Percentiles rank a stretch among this genome's conserved stretches.
Evolutionary conservation across 2,329 filamentous ascomycete genomes (phyloP).

Genomic region (Tolypocladium tropicale): DNA sequence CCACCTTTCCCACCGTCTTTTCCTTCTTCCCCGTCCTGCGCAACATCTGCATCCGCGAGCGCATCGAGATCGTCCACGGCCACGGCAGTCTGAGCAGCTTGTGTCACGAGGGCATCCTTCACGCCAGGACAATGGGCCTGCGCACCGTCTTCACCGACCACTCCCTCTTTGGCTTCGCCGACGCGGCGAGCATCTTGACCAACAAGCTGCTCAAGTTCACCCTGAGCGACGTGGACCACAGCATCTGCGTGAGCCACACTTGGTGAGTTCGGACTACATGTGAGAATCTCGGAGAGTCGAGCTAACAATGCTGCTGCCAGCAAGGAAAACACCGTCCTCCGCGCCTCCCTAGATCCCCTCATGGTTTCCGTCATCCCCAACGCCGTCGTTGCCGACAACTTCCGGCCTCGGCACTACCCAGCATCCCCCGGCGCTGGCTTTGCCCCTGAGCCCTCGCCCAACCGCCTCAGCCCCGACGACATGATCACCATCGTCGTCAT

Average conservation of each 20-base stretch:
- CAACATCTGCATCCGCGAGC: conserved; percentile 88
- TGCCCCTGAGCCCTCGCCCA: conserved; percentile 41
- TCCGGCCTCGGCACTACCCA: conserved; percentile 52
- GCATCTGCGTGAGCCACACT: conserved; percentile 96
- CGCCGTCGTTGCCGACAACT: conserved; percentile 93
- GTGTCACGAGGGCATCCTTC: conserved; percentile 88
- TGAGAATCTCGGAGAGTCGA: background rate
- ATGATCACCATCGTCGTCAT: conserved; percentile 95
- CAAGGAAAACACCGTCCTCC: conserved; percentile 94
- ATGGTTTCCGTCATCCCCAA: conserved; percentile 99
- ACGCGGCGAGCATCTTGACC: conserved; percentile 88
- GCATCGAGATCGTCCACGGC: conserved; percentile 96
- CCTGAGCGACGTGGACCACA: conserved; percentile 93
- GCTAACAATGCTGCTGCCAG: conserved; percentile 31
- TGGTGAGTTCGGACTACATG: conserved; percentile 48
- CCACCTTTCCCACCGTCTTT: conserved; percentile 93
- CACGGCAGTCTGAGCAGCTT: conserved; percentile 88
- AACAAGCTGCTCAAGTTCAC: conserved; percentile 97
- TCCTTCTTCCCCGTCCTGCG: conserved; percentile 97
- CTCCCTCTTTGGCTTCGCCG: conserved; percentile 93
- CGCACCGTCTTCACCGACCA: conserved; percentile 96
- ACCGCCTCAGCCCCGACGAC: conserved; percentile 69
- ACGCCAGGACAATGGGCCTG: conserved; percentile 91
- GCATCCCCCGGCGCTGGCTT: conserved; percentile 22
- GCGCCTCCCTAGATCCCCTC: conserved; percentile 85